Base-by-base conservation (phyloP, 371 early-diverging fungal genomes). In the Mortierella polycephala region DNA sequence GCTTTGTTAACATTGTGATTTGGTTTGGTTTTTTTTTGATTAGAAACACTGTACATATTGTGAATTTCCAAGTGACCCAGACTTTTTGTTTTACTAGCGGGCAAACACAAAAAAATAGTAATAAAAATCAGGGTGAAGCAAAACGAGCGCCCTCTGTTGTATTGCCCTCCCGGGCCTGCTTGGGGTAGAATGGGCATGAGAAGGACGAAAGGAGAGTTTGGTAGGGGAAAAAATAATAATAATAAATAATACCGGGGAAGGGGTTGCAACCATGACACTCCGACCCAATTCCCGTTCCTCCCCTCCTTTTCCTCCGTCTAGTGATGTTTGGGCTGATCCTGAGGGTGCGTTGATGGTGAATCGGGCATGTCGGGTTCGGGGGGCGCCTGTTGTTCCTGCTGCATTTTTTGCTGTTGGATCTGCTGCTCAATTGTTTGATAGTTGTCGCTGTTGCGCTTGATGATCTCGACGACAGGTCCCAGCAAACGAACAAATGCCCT, bases 391-490 rank as follows among this genome's bases (percentile, higher is more conserved):
- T 75, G 71, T 16, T 75, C 59, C 67, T 74, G 75, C 57, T 56
- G 49, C 50, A 61, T 46, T 47, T 70, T 57, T 37, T 66, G 79
- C 47, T 75, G 73, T 47, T 80, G 83, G 57, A 81, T 71, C 57
- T 73, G 75, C 44, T 81, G 83, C 21, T 80, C 81, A 60, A 83
- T 81, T 4, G 81, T 83, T 23, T 80, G 81, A 81, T 97, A 96
- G 82, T 94, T 94, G 68, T 85, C 90, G 23, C 93, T 90, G 82
- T 97, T 96, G 60, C 98, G 89, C 81, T 95, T 92, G 70, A 98
- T 86, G 63, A 96, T 95, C 77, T 96, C 96, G 71, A 95, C 91
- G 44, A 96, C 92, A 16, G 98, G 97, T 8, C 99, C 98, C 7
- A 98, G 86, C 56, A 98, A 85, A 44, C 99, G 90, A 46, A 92